phyloP scores from a whole-genome alignment of 495 filamentous ascomycete genomes.

The Chaetomium tenue region DNA sequence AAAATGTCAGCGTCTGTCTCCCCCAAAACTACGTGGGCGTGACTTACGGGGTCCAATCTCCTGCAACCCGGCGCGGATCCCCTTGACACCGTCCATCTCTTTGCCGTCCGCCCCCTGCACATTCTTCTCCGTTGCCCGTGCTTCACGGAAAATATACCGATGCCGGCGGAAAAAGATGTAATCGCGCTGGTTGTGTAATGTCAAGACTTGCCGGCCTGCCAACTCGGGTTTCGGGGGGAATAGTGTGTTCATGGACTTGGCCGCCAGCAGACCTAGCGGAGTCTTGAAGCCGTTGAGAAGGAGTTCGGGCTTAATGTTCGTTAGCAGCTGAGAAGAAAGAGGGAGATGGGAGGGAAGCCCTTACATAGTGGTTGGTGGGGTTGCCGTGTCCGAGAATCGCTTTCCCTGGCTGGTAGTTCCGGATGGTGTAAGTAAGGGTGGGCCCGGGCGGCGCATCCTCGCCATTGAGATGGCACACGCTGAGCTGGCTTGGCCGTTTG shows the following conservation, averaged over 20 bases:
- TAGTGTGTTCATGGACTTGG: slow-evolving; percentile 75
- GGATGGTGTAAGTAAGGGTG: slow-evolving; percentile 68
- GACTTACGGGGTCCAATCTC: slow-evolving; percentile 69
- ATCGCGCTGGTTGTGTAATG: slow-evolving; percentile 91
- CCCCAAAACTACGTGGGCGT: background rate
- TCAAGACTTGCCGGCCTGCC: slow-evolving; percentile 80
- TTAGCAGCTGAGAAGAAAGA: slow-evolving; percentile 17
- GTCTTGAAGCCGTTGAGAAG: slow-evolving; percentile 96
- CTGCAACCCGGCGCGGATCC: slow-evolving; percentile 78
- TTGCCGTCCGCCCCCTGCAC: slow-evolving; percentile 86
- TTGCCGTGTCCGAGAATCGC: slow-evolving; percentile 84
- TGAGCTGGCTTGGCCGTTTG: slow-evolving; percentile 73
- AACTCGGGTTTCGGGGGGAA: slow-evolving; percentile 84
- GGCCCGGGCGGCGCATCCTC: slow-evolving; percentile 63
- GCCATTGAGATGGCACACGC: slow-evolving; percentile 69
- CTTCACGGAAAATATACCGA: slow-evolving; percentile 89
- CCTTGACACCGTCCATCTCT: slow-evolving; percentile 75
- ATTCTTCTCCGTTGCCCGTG: slow-evolving; percentile 77
- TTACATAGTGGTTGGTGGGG: slow-evolving; percentile 72
- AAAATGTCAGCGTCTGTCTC: slow-evolving; percentile 18
- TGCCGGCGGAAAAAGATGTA: slow-evolving; percentile 92
- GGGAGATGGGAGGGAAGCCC: background rate
- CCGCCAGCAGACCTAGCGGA: slow-evolving; percentile 84
- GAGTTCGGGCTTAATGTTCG: slow-evolving; percentile 62
- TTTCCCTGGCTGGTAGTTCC: slow-evolving; percentile 82